These are phyloP conservation scores for Saccharomycodes ludwigii DNA, from an alignment of 805 yeast genomes.

Conservation along the genomic window DNA sequence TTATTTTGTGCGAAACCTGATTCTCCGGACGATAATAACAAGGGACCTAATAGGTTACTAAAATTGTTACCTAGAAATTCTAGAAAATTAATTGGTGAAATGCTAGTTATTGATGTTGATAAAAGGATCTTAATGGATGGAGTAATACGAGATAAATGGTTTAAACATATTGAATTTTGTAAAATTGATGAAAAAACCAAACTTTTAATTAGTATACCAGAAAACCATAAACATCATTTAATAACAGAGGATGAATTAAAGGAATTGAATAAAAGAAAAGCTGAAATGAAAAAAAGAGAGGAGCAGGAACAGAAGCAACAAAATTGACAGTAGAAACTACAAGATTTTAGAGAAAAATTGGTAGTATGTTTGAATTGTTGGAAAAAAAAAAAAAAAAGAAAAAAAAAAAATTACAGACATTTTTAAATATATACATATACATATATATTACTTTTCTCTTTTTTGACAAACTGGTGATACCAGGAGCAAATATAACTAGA, in stretches of 20 bases:
- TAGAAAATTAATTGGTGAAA: conserved; percentile 45
- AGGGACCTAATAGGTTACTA: conserved; percentile 64
- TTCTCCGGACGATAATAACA: conserved; percentile 29
- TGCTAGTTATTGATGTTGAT: conserved; percentile 51
- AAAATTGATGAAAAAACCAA: conserved; percentile 15
- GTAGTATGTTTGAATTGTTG: too few species aligned
- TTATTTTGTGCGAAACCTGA: conserved; percentile 42
- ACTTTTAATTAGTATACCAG: conserved; percentile 15
- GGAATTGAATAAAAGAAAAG: conserved; percentile 26
- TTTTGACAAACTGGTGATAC: not conserved
- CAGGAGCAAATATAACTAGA: not conserved
- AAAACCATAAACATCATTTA: conserved; percentile 52
- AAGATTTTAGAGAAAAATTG: too few species aligned
- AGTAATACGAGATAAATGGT: conserved; percentile 47
- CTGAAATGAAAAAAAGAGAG: conserved; percentile 18
- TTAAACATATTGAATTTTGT: conserved; percentile 45
- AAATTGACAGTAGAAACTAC: too few species aligned
- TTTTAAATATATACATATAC: conserved; percentile 1
- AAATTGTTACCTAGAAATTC: conserved; percentile 59
- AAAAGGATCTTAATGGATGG: conserved; percentile 48
- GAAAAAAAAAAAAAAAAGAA: not conserved
- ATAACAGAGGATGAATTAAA: conserved; percentile 53
- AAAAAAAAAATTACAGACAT: not conserved
- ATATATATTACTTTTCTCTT: not conserved
- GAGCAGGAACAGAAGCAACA: conserved; percentile 9